Evolutionary conservation across 345 rosid genomes (phyloP), one percentile per base, ranked within the genome.

Genomic region (Tarenaya hassleriana): DNA sequence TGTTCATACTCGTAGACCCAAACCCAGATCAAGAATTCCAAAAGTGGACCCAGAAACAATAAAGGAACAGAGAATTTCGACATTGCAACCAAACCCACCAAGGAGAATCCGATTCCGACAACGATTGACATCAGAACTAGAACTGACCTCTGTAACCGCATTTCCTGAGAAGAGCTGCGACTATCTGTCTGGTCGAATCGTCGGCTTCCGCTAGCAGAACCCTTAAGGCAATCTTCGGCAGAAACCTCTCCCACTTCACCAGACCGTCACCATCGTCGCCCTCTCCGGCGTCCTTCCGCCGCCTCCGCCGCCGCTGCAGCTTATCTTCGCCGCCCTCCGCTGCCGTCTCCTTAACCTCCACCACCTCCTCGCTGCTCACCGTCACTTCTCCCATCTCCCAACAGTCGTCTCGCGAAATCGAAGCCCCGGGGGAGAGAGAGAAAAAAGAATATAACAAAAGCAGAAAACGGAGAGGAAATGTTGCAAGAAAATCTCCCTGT

Each of bases 131-230:
- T 19, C 42, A 52, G 15, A 47, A 32, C 37, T 7, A 27, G 55
- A n/a, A 71, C 83, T 17, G 38, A 92, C 98, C 98, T 69, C 57
- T 75, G 67, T 85, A 92, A 53, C 83, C 73, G 61, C 95, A 88
- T 75, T 85, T 92, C 73, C 86, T 71, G 20, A 92, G 88, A 38
- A 92, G 86, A 48, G 94, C 95, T 35, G 91, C 41, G 11, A 92
- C 66, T 40, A 92, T 85, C 72, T 92, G 96, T 47, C 98, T 71
- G 8, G 98, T 92, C 0, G 94, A 92, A 69, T 88, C 98, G 55
- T 92, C 98, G 17, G 95, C 85, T 73, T 92, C 98, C 3, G 88
- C 91, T 1, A 92, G 75, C 74, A 92, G 67, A 15, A 92, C 94
- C 47, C 86, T 77, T 10, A 88, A 70, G 1, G 66, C 75, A 65